A percentile compares a stretch with the other conserved stretches of the same genome.
Conservation (phyloP, 257 asterid genomes). For the Verbena officinalis region DNA sequence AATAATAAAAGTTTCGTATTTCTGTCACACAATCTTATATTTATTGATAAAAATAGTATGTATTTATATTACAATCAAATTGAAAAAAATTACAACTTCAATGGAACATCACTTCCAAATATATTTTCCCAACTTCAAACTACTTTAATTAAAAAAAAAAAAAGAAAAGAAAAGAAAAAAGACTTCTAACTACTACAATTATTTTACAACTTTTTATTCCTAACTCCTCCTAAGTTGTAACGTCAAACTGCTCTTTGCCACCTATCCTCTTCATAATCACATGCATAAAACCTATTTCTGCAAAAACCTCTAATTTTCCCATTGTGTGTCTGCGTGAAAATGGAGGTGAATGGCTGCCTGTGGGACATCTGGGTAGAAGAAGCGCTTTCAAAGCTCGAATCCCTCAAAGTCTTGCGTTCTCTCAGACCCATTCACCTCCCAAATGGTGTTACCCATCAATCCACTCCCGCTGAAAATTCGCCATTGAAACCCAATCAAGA, state of each 20-base stretch:
- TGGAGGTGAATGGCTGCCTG: constrained; percentile 36
- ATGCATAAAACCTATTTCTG: neutral
- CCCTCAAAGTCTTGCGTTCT: constrained; percentile 74
- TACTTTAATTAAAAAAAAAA: too few relatives aligned
- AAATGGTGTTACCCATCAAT: neutral
- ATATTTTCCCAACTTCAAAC: too few relatives aligned
- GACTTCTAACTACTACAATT: too few relatives aligned
- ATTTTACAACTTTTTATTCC: too few relatives aligned
- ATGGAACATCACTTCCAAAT: too few relatives aligned
- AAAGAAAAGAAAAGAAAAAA: too few relatives aligned
- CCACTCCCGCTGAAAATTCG: constrained; percentile 21
- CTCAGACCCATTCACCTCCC: constrained; percentile 86
- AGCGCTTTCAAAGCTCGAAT: constrained; percentile 61
- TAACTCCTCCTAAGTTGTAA: neutral
- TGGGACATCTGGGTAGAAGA: constrained; percentile 82
- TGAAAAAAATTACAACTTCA: too few relatives aligned
- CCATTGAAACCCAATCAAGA: constrained; percentile 21
- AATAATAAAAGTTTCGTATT: too few relatives aligned
- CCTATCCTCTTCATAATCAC: neutral
- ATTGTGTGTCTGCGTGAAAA: constrained; percentile 27
- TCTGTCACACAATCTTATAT: too few relatives aligned
- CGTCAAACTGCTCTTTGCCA: neutral
- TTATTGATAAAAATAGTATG: too few relatives aligned
- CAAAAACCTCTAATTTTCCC: neutral
- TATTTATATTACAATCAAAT: too few relatives aligned